These are phyloP conservation scores for Tetradesmus lagerheimii DNA, from an alignment of 139 green algal genomes.

Conservation along the genomic window DNA sequence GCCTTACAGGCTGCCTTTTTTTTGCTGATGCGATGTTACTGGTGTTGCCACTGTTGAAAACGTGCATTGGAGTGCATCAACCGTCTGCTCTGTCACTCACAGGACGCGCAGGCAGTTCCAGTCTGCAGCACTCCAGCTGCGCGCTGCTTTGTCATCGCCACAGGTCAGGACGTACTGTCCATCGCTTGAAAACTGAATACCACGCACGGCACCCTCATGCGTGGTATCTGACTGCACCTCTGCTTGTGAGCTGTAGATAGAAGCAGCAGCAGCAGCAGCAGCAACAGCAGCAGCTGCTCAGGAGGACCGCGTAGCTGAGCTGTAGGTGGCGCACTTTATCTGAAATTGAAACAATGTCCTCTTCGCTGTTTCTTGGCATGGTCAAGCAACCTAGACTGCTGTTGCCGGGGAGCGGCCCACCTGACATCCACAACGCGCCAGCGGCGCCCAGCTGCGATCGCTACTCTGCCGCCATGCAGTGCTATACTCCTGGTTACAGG, in stretches of 20 bases:
- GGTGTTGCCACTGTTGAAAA: not conserved
- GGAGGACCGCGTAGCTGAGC: not conserved
- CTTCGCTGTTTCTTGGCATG: not conserved
- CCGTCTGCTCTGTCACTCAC: constrained; percentile 49
- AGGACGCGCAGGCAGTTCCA: constrained; percentile 53
- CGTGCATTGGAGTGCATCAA: not conserved
- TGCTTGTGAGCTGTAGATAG: not conserved
- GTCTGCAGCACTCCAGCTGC: constrained; percentile 55
- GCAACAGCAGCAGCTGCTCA: not conserved
- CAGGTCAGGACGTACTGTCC: constrained; percentile 66
- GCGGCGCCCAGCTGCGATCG: constrained; percentile 9
- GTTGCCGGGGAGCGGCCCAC: not conserved
- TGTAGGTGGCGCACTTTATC: not conserved
- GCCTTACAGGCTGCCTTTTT: too few relatives aligned
- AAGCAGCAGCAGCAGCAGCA: not conserved
- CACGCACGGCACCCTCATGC: constrained; percentile 53
- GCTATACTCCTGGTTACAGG: constrained; percentile 25
- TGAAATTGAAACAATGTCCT: not conserved
- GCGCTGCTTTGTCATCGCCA: constrained; percentile 70
- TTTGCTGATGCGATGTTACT: too few relatives aligned
- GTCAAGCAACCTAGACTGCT: not conserved
- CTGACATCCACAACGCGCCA: constrained; percentile 38
- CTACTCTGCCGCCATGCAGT: not conserved
- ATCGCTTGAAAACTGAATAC: constrained; percentile 57
- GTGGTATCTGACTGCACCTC: not conserved